Conservation (phyloP, 2,329 filamentous ascomycete genomes). For the Apiospora phragmitis region DNA sequence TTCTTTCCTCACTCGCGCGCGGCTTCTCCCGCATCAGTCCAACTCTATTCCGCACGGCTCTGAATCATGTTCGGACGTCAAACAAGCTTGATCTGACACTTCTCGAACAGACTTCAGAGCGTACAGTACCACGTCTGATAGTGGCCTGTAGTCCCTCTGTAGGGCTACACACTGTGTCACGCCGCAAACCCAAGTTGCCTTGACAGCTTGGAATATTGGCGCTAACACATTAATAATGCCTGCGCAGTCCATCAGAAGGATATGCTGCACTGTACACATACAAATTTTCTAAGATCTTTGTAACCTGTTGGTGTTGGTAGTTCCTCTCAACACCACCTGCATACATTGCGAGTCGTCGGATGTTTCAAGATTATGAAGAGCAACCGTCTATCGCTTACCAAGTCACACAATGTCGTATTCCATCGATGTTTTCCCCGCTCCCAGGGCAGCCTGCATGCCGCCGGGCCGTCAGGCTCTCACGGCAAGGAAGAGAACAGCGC, state of each 20-base stretch:
- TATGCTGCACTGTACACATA: not conserved
- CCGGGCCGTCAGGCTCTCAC: not conserved
- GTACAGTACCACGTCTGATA: not conserved
- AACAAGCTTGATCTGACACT: conserved; percentile 3
- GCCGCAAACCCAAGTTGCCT: not conserved
- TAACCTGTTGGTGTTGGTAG: not conserved
- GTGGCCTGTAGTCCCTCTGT: not conserved
- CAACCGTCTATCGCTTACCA: conserved; percentile 5
- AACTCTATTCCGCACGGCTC: not conserved
- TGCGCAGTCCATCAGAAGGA: not conserved
- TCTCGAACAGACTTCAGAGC: not conserved
- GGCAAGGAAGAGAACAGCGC: not conserved
- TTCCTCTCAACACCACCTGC: not conserved
- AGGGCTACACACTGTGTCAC: not conserved
- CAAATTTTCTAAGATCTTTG: not conserved
- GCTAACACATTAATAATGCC: conserved; percentile 3
- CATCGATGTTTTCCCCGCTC: not conserved
- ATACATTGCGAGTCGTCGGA: not conserved
- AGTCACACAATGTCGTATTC: conserved; percentile 10
- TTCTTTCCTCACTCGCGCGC: not conserved
- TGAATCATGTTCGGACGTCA: conserved; percentile 1
- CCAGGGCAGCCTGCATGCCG: not conserved
- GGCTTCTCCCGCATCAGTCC: conserved; percentile 1
- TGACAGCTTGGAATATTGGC: not conserved
- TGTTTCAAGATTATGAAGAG: conserved; percentile 7